Conservation (phyloP, 805 yeast genomes). For the Spathaspora arborariae region DNA sequence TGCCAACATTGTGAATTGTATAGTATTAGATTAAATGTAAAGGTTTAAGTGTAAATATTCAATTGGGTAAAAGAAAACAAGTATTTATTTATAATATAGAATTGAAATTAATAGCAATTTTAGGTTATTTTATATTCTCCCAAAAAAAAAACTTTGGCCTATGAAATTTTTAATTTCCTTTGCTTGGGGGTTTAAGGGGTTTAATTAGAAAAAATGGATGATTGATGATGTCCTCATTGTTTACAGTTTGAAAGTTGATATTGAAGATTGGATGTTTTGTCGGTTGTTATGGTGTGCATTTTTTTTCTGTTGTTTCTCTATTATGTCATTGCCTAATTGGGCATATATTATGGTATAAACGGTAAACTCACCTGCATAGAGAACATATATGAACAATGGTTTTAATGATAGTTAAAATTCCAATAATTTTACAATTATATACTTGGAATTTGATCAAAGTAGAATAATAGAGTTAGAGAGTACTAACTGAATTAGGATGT, state of each 20-base stretch:
- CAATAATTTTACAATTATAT: neutral
- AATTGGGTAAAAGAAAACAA: neutral
- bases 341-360: neutral
- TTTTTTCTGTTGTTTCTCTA: neutral
- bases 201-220: neutral
- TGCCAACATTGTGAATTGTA: conserved; percentile 46
- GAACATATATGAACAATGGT: neutral
- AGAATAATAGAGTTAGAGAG: neutral
- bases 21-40: neutral
- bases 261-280: neutral
- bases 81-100: neutral
- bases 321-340: neutral
- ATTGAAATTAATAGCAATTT: neutral
- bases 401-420: neutral
- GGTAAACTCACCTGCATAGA: neutral
- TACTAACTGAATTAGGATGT: neutral
- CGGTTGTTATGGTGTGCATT: neutral
- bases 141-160: neutral
- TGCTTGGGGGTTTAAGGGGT: neutral
- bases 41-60: neutral
- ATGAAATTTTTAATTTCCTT: neutral
- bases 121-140: neutral
- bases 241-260: neutral
- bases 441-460: neutral
- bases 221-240: neutral